phyloP scores from a whole-genome alignment of 2,329 filamentous ascomycete genomes.

The Lasiodiplodia gonubiensis region DNA sequence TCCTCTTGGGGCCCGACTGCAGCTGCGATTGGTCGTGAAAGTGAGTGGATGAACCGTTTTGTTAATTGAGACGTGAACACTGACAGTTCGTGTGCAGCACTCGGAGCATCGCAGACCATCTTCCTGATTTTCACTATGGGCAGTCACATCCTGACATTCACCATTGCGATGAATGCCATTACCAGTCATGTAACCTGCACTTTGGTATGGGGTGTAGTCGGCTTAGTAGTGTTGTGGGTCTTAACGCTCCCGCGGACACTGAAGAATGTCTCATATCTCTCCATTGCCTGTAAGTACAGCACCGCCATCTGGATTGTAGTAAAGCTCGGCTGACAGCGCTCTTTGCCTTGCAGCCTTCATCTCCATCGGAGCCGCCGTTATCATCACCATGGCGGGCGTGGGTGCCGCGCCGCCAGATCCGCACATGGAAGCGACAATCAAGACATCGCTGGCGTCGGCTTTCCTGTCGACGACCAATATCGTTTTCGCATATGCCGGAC shows the following conservation, averaged over 20 bases:
- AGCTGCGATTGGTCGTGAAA: slow-evolving; percentile 23
- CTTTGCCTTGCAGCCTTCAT: slow-evolving; percentile 33
- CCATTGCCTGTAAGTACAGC: slow-evolving; percentile 58
- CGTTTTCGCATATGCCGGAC: slow-evolving; percentile 70
- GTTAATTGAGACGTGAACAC: background rate
- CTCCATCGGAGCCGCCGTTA: slow-evolving; percentile 44
- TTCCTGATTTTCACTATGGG: slow-evolving; percentile 30
- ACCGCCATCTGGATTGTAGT: background rate
- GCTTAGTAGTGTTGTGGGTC: slow-evolving; percentile 63
- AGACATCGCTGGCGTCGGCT: slow-evolving; percentile 49
- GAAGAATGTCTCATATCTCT: slow-evolving; percentile 66
- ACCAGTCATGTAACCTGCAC: slow-evolving; percentile 28
- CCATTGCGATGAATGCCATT: slow-evolving; percentile 33
- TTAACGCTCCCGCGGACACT: slow-evolving; percentile 67
- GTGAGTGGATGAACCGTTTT: background rate
- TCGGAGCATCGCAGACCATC: slow-evolving; percentile 27
- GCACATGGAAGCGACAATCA: slow-evolving; percentile 36
- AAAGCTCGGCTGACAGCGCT: background rate
- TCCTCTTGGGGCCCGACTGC: slow-evolving; percentile 24
- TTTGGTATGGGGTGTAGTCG: slow-evolving; percentile 62
- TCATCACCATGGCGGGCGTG: slow-evolving; percentile 48
- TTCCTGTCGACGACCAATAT: slow-evolving; percentile 61
- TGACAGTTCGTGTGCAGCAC: background rate
- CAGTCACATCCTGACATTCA: slow-evolving; percentile 30
- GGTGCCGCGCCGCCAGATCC: slow-evolving; percentile 33